Conservation (phyloP, 352 stramenopile genomes). For the Aphanomyces cochlioides region DNA sequence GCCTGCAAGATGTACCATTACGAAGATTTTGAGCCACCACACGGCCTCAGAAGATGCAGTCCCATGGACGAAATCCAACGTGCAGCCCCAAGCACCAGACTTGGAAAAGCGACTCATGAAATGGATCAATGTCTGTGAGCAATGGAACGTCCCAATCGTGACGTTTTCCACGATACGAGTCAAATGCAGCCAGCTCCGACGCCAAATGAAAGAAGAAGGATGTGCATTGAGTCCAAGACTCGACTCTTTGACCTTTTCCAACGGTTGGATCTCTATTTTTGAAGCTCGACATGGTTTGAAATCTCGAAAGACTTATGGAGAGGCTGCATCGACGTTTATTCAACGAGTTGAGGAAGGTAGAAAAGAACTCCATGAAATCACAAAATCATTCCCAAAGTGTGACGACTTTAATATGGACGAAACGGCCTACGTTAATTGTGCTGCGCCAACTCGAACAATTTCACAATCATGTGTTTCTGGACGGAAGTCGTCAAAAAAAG, state of each 20-base stretch:
- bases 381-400: neutral
- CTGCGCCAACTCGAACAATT: neutral
- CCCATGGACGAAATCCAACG: too few species aligned
- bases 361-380: neutral
- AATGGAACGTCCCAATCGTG: too few species aligned
- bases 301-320: neutral
- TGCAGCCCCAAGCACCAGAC: too few species aligned
- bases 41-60: too few species aligned
- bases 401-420: neutral
- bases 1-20: too few species aligned
- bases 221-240: too few species aligned
- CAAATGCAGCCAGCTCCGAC: too few species aligned
- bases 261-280: neutral
- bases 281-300: neutral
- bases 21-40: too few species aligned
- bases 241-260: neutral
- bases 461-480: slow-evolving; percentile 30
- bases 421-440: neutral
- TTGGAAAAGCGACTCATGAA: too few species aligned
- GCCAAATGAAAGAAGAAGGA: too few species aligned
- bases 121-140: too few species aligned
- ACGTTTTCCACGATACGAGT: too few species aligned
- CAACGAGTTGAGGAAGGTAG: neutral
- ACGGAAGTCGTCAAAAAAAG: slow-evolving; percentile 33
- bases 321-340: neutral